Evolutionary conservation across 169 alveolate genomes (phyloP).

Genomic region (Plasmodium coatneyi): DNA sequence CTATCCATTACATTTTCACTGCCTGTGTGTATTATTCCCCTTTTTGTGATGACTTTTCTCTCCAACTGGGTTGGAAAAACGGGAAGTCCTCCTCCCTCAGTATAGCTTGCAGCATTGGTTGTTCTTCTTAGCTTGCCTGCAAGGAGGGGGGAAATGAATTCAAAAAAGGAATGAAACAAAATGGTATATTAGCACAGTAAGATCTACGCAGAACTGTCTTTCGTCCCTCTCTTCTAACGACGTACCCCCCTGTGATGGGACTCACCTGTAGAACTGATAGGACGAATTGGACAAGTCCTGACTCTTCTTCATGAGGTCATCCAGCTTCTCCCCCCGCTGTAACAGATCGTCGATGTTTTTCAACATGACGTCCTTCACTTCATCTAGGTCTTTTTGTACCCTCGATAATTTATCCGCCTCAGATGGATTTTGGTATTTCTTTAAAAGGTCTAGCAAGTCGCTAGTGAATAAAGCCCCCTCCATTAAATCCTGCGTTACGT

Average conservation of each 20-base stretch:
- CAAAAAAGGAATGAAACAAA: background rate
- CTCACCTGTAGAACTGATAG: constrained; percentile 60
- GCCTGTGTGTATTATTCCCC: background rate
- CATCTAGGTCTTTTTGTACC: constrained; percentile 93
- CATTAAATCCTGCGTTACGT: constrained; percentile 64
- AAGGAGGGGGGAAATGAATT: constrained; percentile 84
- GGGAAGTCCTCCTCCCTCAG: constrained; percentile 11
- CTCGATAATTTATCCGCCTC: constrained; percentile 93
- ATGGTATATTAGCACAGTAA: no score
- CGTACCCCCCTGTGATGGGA: background rate
- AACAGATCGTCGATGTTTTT: constrained; percentile 88
- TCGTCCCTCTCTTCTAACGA: background rate
- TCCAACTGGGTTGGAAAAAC: background rate
- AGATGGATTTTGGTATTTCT: constrained; percentile 92
- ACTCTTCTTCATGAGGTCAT: constrained; percentile 93
- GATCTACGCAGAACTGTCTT: background rate
- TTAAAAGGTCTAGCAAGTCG: constrained; percentile 87
- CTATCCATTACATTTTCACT: background rate
- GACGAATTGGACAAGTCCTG: constrained; percentile 90
- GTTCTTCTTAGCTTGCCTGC: constrained; percentile 91
- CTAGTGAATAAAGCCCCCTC: constrained; percentile 83
- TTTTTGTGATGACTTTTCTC: background rate
- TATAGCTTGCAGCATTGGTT: constrained; percentile 92
- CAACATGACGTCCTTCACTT: constrained; percentile 88
- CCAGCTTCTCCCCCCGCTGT: constrained; percentile 95